Conservation (phyloP, 768 basidiomycete genomes). For the Hypholoma fasciculare region DNA sequence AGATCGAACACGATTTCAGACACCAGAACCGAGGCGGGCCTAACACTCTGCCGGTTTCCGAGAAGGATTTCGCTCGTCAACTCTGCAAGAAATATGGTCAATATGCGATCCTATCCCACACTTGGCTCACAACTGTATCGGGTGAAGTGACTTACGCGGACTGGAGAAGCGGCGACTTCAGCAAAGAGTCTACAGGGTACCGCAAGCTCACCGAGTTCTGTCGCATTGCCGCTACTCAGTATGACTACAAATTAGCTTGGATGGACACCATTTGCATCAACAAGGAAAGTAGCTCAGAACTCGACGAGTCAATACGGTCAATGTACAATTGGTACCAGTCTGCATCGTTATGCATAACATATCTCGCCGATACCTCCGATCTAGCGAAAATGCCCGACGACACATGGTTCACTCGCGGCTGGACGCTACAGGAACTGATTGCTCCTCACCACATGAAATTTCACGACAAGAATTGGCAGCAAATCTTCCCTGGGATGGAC, state of each 20-base stretch:
- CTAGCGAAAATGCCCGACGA: background rate
- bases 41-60: background rate
- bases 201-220: background rate
- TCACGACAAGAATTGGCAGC: background rate
- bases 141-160: slow-evolving; percentile 1
- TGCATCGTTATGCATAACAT: background rate
- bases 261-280: slow-evolving; percentile 6
- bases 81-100: background rate
- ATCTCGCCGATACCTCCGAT: background rate
- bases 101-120: slow-evolving; percentile 2
- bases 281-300: slow-evolving; percentile 4
- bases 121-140: background rate
- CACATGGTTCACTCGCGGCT: background rate
- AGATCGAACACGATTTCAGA: background rate
- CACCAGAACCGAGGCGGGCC: background rate
- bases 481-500: background rate
- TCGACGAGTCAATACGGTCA: slow-evolving; percentile 6
- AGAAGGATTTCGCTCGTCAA: background rate
- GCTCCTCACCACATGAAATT: slow-evolving; percentile 3
- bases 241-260: background rate
- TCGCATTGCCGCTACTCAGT: background rate
- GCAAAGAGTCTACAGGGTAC: background rate
- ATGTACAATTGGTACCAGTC: slow-evolving; percentile 7
- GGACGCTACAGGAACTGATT: slow-evolving; percentile 4
- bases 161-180: background rate